Evolutionary conservation across 441 rosid genomes (phyloP).

Genomic region (Erodium texanum): DNA sequence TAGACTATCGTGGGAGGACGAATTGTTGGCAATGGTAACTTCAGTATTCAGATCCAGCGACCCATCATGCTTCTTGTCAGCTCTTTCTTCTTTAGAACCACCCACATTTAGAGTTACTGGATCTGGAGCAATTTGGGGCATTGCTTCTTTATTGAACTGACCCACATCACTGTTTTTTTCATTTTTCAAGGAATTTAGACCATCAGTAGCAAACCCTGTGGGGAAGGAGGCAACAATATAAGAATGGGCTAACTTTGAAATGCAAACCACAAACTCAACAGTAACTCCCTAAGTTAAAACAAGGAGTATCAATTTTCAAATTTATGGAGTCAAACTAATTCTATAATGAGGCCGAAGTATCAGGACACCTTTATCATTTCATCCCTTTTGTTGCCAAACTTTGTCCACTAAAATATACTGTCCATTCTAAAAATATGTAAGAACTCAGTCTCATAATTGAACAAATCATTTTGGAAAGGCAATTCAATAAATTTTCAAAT

Average conservation of each 20-base stretch:
- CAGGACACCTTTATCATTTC: not conserved
- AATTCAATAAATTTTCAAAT: no score
- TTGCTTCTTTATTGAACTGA: not conserved
- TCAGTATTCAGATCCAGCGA: conserved; percentile 35
- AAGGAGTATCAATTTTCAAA: not conserved
- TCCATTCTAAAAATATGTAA: no score
- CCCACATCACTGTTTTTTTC: not conserved
- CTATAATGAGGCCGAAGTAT: not conserved
- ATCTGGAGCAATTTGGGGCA: not conserved
- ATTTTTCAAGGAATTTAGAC: not conserved
- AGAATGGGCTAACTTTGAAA: not conserved
- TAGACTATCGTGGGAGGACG: conserved; percentile 17
- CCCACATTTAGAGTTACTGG: conserved; percentile 5
- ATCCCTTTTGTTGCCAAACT: not conserved
- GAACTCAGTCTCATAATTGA: no score
- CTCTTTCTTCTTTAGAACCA: conserved; percentile 30
- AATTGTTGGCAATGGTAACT: conserved; percentile 21
- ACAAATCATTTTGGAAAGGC: no score
- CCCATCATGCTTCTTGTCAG: conserved; percentile 9
- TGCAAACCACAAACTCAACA: not conserved
- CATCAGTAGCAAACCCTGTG: not conserved
- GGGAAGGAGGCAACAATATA: not conserved
- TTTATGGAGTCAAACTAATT: not conserved
- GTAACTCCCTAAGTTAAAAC: not conserved
- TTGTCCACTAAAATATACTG: no score